A percentile compares a stretch with the other conserved stretches of the same genome.
Evolutionary conservation across 176 grass and related monocot genomes (phyloP).

Genomic region (Guadua angustifolia): DNA sequence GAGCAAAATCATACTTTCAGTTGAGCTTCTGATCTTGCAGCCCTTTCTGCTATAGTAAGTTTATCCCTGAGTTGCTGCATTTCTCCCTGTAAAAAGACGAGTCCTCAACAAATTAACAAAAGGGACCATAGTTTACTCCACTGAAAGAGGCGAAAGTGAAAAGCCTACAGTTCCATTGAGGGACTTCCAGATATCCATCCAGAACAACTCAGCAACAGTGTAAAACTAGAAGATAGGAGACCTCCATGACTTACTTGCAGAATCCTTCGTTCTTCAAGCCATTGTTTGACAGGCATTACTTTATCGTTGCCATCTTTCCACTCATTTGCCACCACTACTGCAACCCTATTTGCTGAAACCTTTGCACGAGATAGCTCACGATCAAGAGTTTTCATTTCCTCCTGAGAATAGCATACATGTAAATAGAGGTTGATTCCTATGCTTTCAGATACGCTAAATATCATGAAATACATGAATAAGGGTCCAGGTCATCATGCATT

Average conservation of each 20-base stretch:
- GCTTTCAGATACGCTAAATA: constrained; percentile 24
- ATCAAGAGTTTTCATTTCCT: constrained; percentile 97
- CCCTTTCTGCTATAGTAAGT: constrained; percentile 82
- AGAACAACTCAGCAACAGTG: neutral
- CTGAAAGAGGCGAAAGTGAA: neutral
- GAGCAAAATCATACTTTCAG: constrained; percentile 62
- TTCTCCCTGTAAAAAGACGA: constrained; percentile 66
- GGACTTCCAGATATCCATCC: constrained; percentile 14
- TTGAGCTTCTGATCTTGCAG: constrained; percentile 91
- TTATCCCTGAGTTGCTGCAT: constrained; percentile 99
- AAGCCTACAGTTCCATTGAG: neutral
- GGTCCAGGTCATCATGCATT: constrained; percentile 39
- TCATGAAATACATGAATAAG: constrained; percentile 29
- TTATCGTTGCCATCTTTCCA: constrained; percentile 99
- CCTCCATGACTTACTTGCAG: constrained; percentile 66
- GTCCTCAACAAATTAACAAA: constrained; percentile 34
- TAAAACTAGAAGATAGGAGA: neutral
- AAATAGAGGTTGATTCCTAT: constrained; percentile 37
- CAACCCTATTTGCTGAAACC: constrained; percentile 94
- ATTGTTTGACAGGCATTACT: constrained; percentile 99
- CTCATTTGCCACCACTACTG: constrained; percentile 98
- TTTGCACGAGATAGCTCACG: constrained; percentile 93
- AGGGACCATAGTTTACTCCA: neutral
- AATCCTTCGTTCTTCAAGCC: constrained; percentile 90
- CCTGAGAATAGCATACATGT: constrained; percentile 57